Conservation (phyloP, 2,329 filamentous ascomycete genomes). For the Cercospora zeae-maydis region DNA sequence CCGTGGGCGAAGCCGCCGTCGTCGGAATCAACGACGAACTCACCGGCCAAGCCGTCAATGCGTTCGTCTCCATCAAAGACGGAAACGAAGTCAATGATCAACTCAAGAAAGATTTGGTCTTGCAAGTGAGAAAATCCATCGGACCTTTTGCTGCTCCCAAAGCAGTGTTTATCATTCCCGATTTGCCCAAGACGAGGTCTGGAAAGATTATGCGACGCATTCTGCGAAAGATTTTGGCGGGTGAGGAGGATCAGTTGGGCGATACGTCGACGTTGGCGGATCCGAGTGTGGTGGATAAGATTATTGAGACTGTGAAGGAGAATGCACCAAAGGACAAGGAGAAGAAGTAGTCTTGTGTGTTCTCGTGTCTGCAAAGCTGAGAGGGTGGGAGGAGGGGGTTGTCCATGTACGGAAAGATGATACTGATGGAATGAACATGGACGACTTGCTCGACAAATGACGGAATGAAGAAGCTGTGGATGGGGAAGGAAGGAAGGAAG, state of each 20-base stretch:
- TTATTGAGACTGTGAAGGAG: conserved; percentile 76
- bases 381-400: no score
- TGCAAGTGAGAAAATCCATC: conserved; percentile 96
- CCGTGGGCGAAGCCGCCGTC: conserved; percentile 90
- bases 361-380: no score
- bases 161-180: conserved; percentile 82
- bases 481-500: no score
- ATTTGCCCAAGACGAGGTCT: conserved; percentile 93
- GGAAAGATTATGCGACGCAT: conserved; percentile 99
- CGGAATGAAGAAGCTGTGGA: no score
- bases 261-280: conserved; percentile 93
- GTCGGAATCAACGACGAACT: conserved; percentile 91
- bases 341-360: not conserved
- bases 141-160: conserved; percentile 97
- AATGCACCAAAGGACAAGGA: conserved; percentile 42
- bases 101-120: conserved; percentile 85
- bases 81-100: conserved; percentile 71
- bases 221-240: conserved; percentile 91
- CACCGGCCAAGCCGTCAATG: conserved; percentile 94
- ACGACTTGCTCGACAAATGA: no score
- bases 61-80: conserved; percentile 91
- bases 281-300: conserved; percentile 81
- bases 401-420: no score
- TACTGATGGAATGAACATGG: no score
- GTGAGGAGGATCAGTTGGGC: conserved; percentile 94